Conservation (phyloP, 2,329 filamentous ascomycete species). For the Coniochaeta sp. region DNA sequence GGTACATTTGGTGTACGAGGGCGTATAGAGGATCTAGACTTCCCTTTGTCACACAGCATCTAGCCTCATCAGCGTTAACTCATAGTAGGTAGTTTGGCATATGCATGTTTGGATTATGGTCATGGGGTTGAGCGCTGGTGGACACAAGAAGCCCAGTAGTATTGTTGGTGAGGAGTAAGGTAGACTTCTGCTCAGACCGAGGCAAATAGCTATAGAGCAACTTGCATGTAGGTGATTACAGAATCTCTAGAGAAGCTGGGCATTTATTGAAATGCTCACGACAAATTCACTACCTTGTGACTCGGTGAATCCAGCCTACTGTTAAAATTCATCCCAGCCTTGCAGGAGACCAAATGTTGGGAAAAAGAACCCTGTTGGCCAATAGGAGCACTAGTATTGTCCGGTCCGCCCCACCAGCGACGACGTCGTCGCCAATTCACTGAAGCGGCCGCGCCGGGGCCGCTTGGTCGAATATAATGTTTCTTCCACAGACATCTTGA, state of each 20-base stretch:
- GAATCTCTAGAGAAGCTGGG: no score
- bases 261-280: no score
- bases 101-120: background rate
- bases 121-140: background rate
- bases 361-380: background rate
- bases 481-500: background rate
- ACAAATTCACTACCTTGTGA: no score
- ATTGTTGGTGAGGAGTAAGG: no score
- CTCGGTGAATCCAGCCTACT: no score
- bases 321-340: background rate
- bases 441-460: background rate
- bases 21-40: background rate
- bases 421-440: background rate
- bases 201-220: no score
- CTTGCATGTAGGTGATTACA: no score
- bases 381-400: background rate
- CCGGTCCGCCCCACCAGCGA: background rate
- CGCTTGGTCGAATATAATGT: background rate
- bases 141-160: background rate
- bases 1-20: background rate
- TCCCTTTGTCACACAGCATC: constrained; percentile 1
- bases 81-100: background rate
- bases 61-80: background rate
- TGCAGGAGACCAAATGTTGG: background rate
- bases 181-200: no score